phyloP scores from a whole-genome alignment of 495 filamentous ascomycete genomes.

The Chaetomium tenue region DNA sequence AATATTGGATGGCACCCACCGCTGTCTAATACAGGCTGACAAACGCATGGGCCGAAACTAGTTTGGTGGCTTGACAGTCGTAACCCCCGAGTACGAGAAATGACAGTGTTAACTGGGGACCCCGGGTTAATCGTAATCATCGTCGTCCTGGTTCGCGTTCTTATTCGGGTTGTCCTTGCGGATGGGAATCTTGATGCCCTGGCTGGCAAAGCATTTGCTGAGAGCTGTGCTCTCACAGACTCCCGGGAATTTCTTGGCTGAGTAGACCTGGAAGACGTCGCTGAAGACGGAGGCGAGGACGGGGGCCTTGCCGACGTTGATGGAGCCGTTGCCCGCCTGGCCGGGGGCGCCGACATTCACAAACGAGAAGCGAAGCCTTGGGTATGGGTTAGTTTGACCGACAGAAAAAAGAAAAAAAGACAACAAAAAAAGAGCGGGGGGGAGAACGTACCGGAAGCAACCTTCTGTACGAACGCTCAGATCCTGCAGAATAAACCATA shows the following conservation, averaged over 20 bases:
- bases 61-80: not conserved
- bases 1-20: not conserved
- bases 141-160: constrained; percentile 62
- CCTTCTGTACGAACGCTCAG: constrained; percentile 92
- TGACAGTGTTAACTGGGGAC: not conserved
- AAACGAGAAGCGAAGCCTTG: constrained; percentile 59
- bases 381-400: not conserved
- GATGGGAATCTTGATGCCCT: constrained; percentile 97
- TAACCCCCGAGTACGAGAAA: not conserved
- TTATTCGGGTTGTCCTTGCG: constrained; percentile 76
- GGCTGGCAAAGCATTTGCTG: constrained; percentile 89
- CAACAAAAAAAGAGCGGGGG: not conserved
- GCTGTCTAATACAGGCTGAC: not conserved
- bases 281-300: constrained; percentile 87
- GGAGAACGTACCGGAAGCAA: constrained; percentile 67
- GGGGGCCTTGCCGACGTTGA: constrained; percentile 78
- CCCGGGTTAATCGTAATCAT: constrained; percentile 49
- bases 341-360: constrained; percentile 68
- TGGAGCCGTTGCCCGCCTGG: constrained; percentile 28
- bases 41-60: not conserved
- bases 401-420: too few species aligned
- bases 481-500: constrained; percentile 98
- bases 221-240: constrained; percentile 92
- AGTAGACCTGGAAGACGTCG: constrained; percentile 89
- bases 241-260: constrained; percentile 96